Conservation (phyloP, 2,329 filamentous ascomycete genomes). For the Didymella exigua region DNA sequence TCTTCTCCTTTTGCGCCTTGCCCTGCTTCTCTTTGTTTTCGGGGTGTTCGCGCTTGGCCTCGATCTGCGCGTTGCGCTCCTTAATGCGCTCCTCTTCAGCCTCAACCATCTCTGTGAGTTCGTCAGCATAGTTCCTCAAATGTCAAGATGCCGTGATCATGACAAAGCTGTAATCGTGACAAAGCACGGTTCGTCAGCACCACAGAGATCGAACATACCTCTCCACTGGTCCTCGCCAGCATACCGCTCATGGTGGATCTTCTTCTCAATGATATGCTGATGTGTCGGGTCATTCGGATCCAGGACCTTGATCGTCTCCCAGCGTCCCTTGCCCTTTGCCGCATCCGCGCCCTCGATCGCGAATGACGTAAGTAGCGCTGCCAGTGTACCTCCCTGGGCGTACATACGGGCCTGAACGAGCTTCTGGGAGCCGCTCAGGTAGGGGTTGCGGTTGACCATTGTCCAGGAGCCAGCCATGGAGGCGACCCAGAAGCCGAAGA, state of each 20-base stretch:
- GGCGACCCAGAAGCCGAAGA: slow-evolving; percentile 80
- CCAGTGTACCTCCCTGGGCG: slow-evolving; percentile 85
- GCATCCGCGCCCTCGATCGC: slow-evolving; percentile 83
- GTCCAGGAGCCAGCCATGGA: slow-evolving; percentile 77
- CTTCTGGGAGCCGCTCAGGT: slow-evolving; percentile 79
- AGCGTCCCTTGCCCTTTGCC: slow-evolving; percentile 74
- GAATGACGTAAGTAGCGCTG: slow-evolving; percentile 80
- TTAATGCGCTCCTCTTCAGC: slow-evolving; percentile 71
- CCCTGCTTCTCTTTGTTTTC: slow-evolving; percentile 24
- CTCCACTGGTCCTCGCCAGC: slow-evolving; percentile 92
- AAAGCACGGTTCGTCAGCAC: slow-evolving; percentile 15
- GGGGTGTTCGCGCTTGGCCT: slow-evolving; percentile 21
- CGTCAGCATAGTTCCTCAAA: slow-evolving; percentile 20
- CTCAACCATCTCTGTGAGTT: slow-evolving; percentile 74
- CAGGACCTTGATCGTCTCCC: slow-evolving; percentile 82
- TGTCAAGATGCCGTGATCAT: neutral
- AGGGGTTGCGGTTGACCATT: slow-evolving; percentile 77
- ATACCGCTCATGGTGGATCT: slow-evolving; percentile 84
- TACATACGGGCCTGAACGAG: slow-evolving; percentile 94
- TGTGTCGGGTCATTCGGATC: slow-evolving; percentile 83
- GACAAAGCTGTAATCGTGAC: slow-evolving; percentile 16
- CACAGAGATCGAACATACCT: slow-evolving; percentile 58
- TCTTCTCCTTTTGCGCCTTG: slow-evolving; percentile 25
- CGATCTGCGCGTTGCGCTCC: slow-evolving; percentile 51
- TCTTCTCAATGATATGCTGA: slow-evolving; percentile 84